Evolutionary conservation across 108 stramenopile genomes (phyloP).

Genomic region (Nitzschia inconspicua): DNA sequence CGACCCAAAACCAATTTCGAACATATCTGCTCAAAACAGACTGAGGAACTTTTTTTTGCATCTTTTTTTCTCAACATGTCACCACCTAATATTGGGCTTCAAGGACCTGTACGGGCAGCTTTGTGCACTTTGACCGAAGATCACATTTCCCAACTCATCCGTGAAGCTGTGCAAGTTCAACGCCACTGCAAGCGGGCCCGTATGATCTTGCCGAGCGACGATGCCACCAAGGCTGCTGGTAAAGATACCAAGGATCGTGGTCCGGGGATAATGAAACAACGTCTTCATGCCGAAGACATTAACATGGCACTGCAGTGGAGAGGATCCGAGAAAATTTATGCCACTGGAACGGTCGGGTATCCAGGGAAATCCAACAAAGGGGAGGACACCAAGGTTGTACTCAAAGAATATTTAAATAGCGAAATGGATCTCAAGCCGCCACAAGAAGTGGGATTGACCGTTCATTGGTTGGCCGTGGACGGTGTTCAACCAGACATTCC

Average conservation of each 20-base stretch:
- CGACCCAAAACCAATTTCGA: too few species aligned
- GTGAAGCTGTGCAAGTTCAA: constrained; percentile 66
- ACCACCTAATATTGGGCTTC: too few species aligned
- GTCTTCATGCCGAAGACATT: constrained; percentile 83
- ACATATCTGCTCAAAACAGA: too few species aligned
- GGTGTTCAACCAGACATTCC: constrained; percentile 64
- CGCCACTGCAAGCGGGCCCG: constrained; percentile 74
- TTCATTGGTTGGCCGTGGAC: constrained; percentile 86
- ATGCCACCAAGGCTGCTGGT: constrained; percentile 5
- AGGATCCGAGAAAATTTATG: constrained; percentile 74
- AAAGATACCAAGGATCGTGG: constrained; percentile 4
- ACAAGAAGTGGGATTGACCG: constrained; percentile 66
- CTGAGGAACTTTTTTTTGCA: too few species aligned
- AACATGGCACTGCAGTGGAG: constrained; percentile 79
- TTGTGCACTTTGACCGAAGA: constrained; percentile 77
- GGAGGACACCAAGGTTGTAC: constrained; percentile 41
- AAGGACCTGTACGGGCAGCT: too few species aligned
- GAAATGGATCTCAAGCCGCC: constrained; percentile 57
- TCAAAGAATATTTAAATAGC: constrained; percentile 64
- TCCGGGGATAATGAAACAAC: constrained; percentile 26
- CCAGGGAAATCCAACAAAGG: constrained; percentile 3
- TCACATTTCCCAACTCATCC: constrained; percentile 65
- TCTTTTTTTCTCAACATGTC: too few species aligned
- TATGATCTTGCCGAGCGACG: constrained; percentile 28
- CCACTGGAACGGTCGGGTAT: constrained; percentile 47